phyloP scores from a whole-genome alignment of 352 stramenopile species.

The Globisporangium apiculatum region DNA sequence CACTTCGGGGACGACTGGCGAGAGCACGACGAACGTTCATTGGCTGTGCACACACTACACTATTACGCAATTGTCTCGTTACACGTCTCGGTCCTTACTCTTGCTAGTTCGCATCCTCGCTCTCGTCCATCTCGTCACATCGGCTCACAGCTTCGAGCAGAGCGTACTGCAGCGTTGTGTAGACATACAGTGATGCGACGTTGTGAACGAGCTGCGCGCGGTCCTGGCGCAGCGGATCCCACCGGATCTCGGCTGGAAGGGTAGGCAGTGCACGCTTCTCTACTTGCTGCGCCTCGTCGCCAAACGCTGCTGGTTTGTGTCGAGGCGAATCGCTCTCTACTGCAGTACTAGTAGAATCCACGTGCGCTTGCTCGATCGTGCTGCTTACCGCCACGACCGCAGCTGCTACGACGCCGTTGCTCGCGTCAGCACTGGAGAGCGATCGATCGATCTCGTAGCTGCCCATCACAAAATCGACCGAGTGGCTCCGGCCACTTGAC shows the following conservation, averaged over 20 bases:
- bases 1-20: too few species aligned
- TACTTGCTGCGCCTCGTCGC: not conserved
- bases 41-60: too few species aligned
- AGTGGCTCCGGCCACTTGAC: not conserved
- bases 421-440: not conserved
- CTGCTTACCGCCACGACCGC: not conserved
- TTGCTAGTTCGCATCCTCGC: too few species aligned
- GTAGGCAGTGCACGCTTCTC: not conserved
- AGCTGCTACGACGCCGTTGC: not conserved
- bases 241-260: slow-evolving; percentile 9
- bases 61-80: too few species aligned
- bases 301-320: not conserved
- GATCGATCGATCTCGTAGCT: not conserved
- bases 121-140: not conserved
- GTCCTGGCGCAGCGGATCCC: slow-evolving; percentile 15
- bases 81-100: too few species aligned
- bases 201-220: slow-evolving; percentile 15
- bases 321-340: not conserved
- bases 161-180: slow-evolving; percentile 15
- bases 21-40: too few species aligned
- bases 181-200: slow-evolving; percentile 17
- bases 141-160: slow-evolving; percentile 10
- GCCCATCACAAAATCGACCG: not conserved
- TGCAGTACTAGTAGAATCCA: not conserved
- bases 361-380: too few species aligned